phyloP scores from a whole-genome alignment of 345 rosid species.

The Raphanus sativus region DNA sequence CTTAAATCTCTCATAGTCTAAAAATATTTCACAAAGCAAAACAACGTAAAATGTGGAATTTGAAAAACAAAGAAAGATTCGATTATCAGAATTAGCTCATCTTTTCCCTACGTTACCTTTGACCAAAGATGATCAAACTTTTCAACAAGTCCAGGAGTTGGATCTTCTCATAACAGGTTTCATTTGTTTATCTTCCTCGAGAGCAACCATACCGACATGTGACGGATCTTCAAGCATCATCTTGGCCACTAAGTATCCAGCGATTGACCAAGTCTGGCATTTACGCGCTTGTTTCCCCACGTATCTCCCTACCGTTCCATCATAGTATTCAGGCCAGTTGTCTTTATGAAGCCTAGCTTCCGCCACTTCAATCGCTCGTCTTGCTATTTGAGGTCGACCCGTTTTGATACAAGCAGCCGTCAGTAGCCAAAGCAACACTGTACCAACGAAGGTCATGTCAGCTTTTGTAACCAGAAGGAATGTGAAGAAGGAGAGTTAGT shows the following conservation, averaged over 20 bases:
- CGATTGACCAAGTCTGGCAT: constrained; percentile 87
- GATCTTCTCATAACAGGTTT: constrained; percentile 77
- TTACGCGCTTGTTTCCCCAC: constrained; percentile 89
- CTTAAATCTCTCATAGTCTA: constrained; percentile 19
- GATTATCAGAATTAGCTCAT: constrained; percentile 11
- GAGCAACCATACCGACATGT: constrained; percentile 81
- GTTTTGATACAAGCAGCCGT: constrained; percentile 90
- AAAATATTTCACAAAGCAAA: constrained; percentile 29
- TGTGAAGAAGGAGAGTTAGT: background rate
- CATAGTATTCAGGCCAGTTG: constrained; percentile 91
- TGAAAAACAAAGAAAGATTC: constrained; percentile 11
- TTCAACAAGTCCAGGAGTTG: constrained; percentile 62
- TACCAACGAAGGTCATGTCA: constrained; percentile 4
- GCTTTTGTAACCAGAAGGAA: background rate
- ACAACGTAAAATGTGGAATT: constrained; percentile 11
- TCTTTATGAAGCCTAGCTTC: constrained; percentile 74
- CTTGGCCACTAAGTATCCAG: constrained; percentile 91
- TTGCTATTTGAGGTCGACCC: constrained; percentile 92
- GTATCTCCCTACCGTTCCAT: constrained; percentile 86
- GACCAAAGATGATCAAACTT: background rate
- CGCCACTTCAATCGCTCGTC: constrained; percentile 76
- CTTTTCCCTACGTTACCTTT: background rate
- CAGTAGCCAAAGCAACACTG: constrained; percentile 92
- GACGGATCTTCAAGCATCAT: constrained; percentile 98
- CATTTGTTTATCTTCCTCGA: constrained; percentile 86